These are phyloP conservation scores for Penicillium sp. DNA, from an alignment of 2,329 filamentous ascomycete species.

Conservation along the genomic window DNA sequence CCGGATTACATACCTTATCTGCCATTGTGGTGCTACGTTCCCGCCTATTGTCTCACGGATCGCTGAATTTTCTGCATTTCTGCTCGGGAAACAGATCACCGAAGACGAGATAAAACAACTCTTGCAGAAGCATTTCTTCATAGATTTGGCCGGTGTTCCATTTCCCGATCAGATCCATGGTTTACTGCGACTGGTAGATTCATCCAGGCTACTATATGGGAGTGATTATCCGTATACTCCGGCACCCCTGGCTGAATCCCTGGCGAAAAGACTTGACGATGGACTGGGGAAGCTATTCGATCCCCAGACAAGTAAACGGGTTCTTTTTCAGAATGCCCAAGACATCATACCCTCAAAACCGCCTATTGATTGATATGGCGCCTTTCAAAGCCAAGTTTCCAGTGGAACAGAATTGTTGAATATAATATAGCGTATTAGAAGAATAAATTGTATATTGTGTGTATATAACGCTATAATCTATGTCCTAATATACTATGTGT, in stretches of 20 bases:
- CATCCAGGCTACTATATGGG: slow-evolving; percentile 56
- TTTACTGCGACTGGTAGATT: slow-evolving; percentile 48
- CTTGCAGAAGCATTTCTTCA: slow-evolving; percentile 50
- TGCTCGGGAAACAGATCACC: slow-evolving; percentile 7
- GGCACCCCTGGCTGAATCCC: slow-evolving; percentile 27
- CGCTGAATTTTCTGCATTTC: slow-evolving; percentile 21
- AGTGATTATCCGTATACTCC: slow-evolving; percentile 59
- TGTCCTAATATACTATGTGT: too few relatives aligned
- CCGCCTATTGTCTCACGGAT: slow-evolving; percentile 34
- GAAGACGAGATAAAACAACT: slow-evolving; percentile 18
- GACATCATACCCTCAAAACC: background rate
- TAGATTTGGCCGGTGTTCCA: slow-evolving; percentile 58
- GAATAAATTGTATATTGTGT: too few relatives aligned
- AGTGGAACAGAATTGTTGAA: too few relatives aligned
- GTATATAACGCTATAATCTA: too few relatives aligned
- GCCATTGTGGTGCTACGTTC: slow-evolving; percentile 34
- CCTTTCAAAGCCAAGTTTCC: too few relatives aligned
- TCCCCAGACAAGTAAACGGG: background rate
- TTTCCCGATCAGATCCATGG: slow-evolving; percentile 57
- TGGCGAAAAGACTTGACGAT: slow-evolving; percentile 48
- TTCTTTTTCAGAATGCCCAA: slow-evolving; percentile 18
- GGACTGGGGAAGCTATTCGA: slow-evolving; percentile 29
- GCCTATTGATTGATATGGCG: background rate
- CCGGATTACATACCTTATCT: slow-evolving; percentile 26
- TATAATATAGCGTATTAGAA: too few relatives aligned